phyloP scores from a whole-genome alignment of 306 rosid genomes.

The Cucurbita maxima region DNA sequence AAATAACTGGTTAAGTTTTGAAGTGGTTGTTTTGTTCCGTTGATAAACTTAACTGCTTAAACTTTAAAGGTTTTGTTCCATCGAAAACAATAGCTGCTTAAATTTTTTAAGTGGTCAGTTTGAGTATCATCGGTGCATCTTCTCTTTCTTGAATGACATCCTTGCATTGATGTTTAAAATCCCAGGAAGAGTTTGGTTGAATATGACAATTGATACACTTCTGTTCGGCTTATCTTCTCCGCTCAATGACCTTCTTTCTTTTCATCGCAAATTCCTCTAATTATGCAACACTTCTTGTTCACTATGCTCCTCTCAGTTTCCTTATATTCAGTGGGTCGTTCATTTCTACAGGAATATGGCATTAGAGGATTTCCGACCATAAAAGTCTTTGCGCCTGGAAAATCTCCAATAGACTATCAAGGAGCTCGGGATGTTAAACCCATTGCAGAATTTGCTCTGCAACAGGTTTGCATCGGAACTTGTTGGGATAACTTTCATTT shows the following conservation, averaged over 20 bases:
- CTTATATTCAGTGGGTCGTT: neutral
- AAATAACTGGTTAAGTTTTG: neutral
- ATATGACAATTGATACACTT: neutral
- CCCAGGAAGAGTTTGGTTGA: neutral
- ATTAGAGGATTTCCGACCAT: constrained; percentile 87
- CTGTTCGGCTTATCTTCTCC: neutral
- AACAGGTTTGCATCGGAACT: constrained; percentile 45
- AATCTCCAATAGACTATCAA: constrained; percentile 76
- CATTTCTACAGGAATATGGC: constrained; percentile 60
- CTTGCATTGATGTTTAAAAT: neutral
- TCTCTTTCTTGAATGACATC: neutral
- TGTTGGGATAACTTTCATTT: neutral
- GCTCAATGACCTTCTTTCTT: neutral
- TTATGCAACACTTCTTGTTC: neutral
- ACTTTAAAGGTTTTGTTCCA: neutral
- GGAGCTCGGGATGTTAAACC: constrained; percentile 94
- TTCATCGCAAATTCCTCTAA: neutral
- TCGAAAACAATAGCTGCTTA: neutral
- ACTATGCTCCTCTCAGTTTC: neutral
- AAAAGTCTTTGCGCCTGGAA: constrained; percentile 82
- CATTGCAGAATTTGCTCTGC: constrained; percentile 71
- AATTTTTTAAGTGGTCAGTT: neutral
- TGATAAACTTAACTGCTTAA: too few species aligned
- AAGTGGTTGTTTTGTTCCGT: neutral
- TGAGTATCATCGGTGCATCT: neutral